Conservation (phyloP, 345 rosid species). For the Citrus mangshanensis region DNA sequence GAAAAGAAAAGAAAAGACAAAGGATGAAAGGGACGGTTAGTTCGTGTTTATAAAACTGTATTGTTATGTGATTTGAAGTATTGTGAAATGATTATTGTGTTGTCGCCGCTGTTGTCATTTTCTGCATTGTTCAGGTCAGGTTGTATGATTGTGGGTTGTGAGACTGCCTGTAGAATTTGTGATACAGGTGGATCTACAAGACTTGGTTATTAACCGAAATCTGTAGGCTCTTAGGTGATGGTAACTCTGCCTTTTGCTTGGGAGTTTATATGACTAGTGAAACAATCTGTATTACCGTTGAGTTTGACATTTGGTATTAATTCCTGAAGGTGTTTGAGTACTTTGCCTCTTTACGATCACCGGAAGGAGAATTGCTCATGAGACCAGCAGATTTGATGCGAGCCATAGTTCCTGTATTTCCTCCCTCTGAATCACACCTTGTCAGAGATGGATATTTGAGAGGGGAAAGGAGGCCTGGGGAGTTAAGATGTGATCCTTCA, state of each 20-base stretch:
- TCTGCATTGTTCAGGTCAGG: not conserved
- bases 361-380: conserved; percentile 74
- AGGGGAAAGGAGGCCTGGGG: conserved; percentile 91
- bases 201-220: not conserved
- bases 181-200: not conserved
- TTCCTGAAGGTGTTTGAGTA: conserved; percentile 72
- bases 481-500: conserved; percentile 69
- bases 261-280: not conserved
- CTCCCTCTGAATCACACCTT: conserved; percentile 81
- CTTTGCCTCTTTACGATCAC: conserved; percentile 61
- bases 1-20: too few relatives aligned
- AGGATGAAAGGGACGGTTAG: not conserved
- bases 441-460: conserved; percentile 87
- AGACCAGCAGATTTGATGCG: conserved; percentile 89
- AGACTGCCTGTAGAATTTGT: not conserved
- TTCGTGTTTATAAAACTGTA: not conserved
- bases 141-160: conserved; percentile 4
- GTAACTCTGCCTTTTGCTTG: not conserved
- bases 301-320: not conserved
- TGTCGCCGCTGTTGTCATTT: not conserved
- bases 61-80: not conserved
- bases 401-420: conserved; percentile 88
- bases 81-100: not conserved
- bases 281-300: not conserved
- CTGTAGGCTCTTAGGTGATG: not conserved